Evolutionary conservation across 345 rosid species (phyloP), one percentile per base, ranked within the genome.

Genomic region (Salix brachista): DNA sequence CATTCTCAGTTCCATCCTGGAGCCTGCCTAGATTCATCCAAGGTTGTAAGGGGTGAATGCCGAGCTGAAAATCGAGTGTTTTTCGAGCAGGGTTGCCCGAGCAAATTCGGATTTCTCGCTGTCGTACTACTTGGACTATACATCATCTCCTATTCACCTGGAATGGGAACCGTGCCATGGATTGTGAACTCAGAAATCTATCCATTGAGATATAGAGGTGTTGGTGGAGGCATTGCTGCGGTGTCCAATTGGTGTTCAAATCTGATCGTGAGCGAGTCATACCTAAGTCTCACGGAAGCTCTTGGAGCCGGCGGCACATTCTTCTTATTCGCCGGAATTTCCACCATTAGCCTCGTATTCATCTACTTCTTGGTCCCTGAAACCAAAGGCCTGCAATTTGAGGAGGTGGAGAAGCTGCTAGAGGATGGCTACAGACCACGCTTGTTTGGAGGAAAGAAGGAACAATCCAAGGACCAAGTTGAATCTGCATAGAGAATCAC

Each of bases 111-210:
- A 0, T 89, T 90, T 72, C 82, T 90, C 0, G 96, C 98, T 0
- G 87, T 91, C 10, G 46, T 89, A 52, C 80, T 93, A 60, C 83
- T 95, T 13, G 98, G 87, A 8, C 60, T 87, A 19, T 90, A 93
- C 83, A 95, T 95, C 50, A 75, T 95, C 13, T 41, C 78, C 21
- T 95, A 89, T 62, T 86, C 99, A 0, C 98, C 96, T 2, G 94
- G 99, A 18, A 91, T 95, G 96, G 99, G 99, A 1, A 89, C 99
- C 0, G 92, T 84, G 12, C 98, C 97, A 0, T 90, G 93, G 98
- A 90, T 95, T 23, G 91, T 95, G 11, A 95, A 95, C 85, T 95
- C 99, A 13, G 98, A 93, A 86, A 95, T 95, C 28, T 95, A 95
- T 78, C 99, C 98, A 0, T 78, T 95, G 46, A 84, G 85, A 62